phyloP scores from a whole-genome alignment of 495 filamentous ascomycete genomes.

The Glonium stellatum region DNA sequence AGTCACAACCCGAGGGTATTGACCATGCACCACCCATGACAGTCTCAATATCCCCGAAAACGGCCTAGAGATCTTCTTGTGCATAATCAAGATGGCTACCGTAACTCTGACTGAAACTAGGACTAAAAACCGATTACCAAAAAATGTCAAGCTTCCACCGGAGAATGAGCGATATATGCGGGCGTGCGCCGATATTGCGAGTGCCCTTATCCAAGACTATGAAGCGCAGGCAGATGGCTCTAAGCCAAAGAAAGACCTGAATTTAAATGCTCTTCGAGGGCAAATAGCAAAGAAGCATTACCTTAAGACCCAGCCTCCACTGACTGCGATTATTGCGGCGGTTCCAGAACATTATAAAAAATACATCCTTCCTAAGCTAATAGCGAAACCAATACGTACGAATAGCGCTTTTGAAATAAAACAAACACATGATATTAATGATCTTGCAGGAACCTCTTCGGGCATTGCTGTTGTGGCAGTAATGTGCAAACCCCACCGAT shows the following conservation, averaged over 20 bases:
- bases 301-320: conserved; percentile 73
- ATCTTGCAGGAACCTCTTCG: conserved; percentile 65
- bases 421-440: conserved; percentile 19
- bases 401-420: not conserved
- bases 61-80: not conserved
- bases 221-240: conserved; percentile 67
- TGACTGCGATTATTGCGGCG: conserved; percentile 94
- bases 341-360: conserved; percentile 99
- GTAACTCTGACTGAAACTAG: conserved; percentile 49
- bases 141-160: conserved; percentile 69
- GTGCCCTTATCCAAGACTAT: conserved; percentile 84
- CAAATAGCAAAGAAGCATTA: conserved; percentile 89
- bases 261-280: conserved; percentile 81
- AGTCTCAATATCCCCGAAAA: not conserved
- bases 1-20: not conserved
- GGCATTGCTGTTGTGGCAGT: conserved; percentile 99
- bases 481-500: conserved; percentile 98
- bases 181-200: conserved; percentile 91
- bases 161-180: conserved; percentile 91
- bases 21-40: not conserved
- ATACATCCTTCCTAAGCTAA: conserved; percentile 90
- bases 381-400: conserved; percentile 89
- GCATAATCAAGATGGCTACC: conserved; percentile 49
- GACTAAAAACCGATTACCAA: conserved; percentile 49
- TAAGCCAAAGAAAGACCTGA: conserved; percentile 73